Percentiles rank a stretch among this genome's conserved stretches.
phyloP scores from a whole-genome alignment of 257 asterid genomes.

The Ehretia macrophylla region DNA sequence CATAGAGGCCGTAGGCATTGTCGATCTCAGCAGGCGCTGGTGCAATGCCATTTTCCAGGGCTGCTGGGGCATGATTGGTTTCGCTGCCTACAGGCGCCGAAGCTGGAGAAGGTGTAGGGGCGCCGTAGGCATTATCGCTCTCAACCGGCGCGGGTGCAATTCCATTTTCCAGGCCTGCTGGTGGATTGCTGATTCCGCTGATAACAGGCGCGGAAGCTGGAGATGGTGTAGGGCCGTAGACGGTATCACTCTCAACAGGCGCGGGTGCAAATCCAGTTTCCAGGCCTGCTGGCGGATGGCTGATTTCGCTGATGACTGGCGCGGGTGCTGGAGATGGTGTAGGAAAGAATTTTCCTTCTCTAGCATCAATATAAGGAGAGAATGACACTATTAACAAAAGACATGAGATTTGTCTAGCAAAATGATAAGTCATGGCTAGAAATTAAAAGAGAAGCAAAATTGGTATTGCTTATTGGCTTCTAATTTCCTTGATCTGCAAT shows the following conservation, averaged over 20 bases:
- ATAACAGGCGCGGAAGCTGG: constrained; percentile 25
- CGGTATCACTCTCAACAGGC: neutral
- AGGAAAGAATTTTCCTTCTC: constrained; percentile 32
- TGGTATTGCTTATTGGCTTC: too few relatives aligned
- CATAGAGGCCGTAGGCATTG: constrained; percentile 25
- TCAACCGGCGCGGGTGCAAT: neutral
- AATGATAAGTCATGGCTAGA: constrained; percentile 26
- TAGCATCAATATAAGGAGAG: constrained; percentile 37
- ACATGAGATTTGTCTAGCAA: constrained; percentile 23
- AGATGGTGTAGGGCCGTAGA: neutral
- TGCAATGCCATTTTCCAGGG: neutral
- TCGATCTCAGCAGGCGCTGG: neutral
- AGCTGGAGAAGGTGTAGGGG: constrained; percentile 2
- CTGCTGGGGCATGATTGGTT: neutral
- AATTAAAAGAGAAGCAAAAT: too few relatives aligned
- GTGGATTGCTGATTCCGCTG: neutral
- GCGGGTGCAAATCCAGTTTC: neutral
- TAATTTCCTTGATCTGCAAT: constrained; percentile 1
- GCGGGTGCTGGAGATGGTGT: constrained; percentile 26
- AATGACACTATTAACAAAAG: constrained; percentile 23
- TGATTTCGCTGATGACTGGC: constrained; percentile 15
- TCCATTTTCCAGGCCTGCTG: neutral
- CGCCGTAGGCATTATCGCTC: neutral
- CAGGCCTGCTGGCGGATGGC: neutral
- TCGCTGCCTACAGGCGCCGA: constrained; percentile 29